phyloP scores from a whole-genome alignment of 305 asterid genomes.

The Withania somnifera region DNA sequence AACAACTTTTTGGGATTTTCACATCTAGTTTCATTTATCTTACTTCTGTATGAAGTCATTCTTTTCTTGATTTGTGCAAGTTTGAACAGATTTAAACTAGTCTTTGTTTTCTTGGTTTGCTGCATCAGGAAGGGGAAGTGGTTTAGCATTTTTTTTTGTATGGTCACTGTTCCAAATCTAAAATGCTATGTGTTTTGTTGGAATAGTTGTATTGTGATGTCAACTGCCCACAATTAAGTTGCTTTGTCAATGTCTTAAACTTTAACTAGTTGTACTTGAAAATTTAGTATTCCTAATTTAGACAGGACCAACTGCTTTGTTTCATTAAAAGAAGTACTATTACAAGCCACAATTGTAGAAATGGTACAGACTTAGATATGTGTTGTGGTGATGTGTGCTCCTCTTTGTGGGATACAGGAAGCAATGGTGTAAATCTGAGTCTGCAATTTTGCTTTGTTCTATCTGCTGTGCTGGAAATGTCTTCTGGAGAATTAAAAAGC shows the following conservation, averaged over 20 bases:
- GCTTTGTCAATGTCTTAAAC: neutral
- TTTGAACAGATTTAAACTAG: neutral
- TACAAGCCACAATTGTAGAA: neutral
- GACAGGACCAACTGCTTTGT: neutral
- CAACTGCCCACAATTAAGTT: neutral
- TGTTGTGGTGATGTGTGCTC: no score
- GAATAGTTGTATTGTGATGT: slow-evolving; percentile 1
- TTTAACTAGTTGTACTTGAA: neutral
- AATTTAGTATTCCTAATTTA: neutral
- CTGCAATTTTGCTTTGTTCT: neutral
- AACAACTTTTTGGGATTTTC: neutral
- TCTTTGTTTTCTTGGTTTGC: neutral
- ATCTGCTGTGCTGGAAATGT: slow-evolving; percentile 35
- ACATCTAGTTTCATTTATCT: neutral
- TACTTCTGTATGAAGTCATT: slow-evolving; percentile 19
- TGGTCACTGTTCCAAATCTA: neutral
- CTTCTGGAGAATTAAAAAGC: slow-evolving; percentile 43
- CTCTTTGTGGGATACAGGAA: slow-evolving; percentile 37
- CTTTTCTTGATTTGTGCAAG: neutral
- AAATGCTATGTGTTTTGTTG: neutral
- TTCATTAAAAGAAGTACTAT: neutral
- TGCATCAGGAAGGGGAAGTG: neutral
- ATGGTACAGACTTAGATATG: slow-evolving; percentile 1
- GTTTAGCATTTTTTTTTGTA: neutral
- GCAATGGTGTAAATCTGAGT: slow-evolving; percentile 31